phyloP scores from a whole-genome alignment of 1,139 yeast genomes.

The Hanseniaspora uvarum region DNA sequence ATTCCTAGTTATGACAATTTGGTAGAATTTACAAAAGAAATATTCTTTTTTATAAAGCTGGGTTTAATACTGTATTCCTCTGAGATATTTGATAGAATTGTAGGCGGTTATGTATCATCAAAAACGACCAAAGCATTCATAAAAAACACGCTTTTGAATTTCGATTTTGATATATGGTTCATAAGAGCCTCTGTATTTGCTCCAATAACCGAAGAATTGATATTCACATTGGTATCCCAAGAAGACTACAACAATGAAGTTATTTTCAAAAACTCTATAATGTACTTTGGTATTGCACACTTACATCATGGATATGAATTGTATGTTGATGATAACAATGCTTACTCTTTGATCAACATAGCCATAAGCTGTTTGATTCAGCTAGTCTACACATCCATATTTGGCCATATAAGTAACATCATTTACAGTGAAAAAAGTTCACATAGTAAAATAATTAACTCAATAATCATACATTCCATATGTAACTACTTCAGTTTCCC shows the following conservation, averaged over 20 bases:
- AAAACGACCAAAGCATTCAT: not conserved
- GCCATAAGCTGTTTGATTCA: constrained; percentile 45
- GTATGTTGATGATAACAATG: constrained; percentile 26
- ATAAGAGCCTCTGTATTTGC: constrained; percentile 63
- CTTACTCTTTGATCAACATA: constrained; percentile 31
- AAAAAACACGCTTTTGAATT: not conserved
- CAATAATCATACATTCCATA: constrained; percentile 53
- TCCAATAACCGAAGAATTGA: constrained; percentile 79
- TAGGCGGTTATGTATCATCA: not conserved
- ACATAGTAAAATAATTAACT: constrained; percentile 44
- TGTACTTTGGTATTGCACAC: constrained; percentile 85
- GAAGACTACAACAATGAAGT: constrained; percentile 28
- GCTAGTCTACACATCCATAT: constrained; percentile 59
- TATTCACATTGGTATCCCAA: constrained; percentile 58
- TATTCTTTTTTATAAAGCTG: not conserved
- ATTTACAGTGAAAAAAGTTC: constrained; percentile 43
- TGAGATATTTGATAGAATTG: constrained; percentile 7
- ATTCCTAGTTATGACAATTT: not conserved
- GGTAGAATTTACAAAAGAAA: not conserved
- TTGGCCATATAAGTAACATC: constrained; percentile 66
- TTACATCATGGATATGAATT: constrained; percentile 68
- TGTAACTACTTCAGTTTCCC: constrained; percentile 77
- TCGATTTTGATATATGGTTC: constrained; percentile 36
- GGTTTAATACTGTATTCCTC: constrained; percentile 9
- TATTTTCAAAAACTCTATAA: constrained; percentile 42